Base-by-base conservation (phyloP, 2,329 filamentous ascomycete species). In the Aspergillus floridensis region DNA sequence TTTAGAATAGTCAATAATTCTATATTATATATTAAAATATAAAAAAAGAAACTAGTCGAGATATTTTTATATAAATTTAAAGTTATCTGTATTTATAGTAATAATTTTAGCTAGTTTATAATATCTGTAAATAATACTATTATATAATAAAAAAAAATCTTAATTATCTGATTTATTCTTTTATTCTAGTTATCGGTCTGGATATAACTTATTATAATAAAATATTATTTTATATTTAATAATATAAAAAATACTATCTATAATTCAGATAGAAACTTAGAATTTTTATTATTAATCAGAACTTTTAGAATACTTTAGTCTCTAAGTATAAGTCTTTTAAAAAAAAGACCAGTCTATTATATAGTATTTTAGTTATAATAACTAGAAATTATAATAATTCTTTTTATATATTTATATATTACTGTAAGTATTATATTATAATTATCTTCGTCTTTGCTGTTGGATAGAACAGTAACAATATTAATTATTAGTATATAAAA, bases 171-270 rank as follows among this genome's bases (percentile, higher is more conserved):
- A n/a, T 48, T 47, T 38, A 58, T 41, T n/a, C n/a, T 35, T 41
- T 19, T 57, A 57, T 11, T 41, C 24, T 32, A 51, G 7, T 11
- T 11, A 35, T 16, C 21, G 29, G 2, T 19, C 4, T 41, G 46
- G 19, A 21, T 35, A 21, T 31, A 35, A 4, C 31, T n/a, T n/a
- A n/a, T n/a, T n/a, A n/a, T 58, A 48, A 1, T 32, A 47, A 19
- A 47, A n/a, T 52, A 58, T 31, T 46, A 32, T 47, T 12, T 52
- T 19, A 53, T 53, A n/a, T n/a, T 12, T n/a, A 31, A 26, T 38
- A 60, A 59, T 53, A 51, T 60, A 58, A 63, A 53, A 53, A 53
- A 53, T 57, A 50, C 16, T 31, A 32, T 50, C 24, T 53, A 50
- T 26, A 29, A 48, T 38, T 53, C 46, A 63, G n/a, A 22, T 44